These are phyloP conservation scores for Colletotrichum cuscutae DNA, from an alignment of 2,329 filamentous ascomycete species.

Conservation along the genomic window DNA sequence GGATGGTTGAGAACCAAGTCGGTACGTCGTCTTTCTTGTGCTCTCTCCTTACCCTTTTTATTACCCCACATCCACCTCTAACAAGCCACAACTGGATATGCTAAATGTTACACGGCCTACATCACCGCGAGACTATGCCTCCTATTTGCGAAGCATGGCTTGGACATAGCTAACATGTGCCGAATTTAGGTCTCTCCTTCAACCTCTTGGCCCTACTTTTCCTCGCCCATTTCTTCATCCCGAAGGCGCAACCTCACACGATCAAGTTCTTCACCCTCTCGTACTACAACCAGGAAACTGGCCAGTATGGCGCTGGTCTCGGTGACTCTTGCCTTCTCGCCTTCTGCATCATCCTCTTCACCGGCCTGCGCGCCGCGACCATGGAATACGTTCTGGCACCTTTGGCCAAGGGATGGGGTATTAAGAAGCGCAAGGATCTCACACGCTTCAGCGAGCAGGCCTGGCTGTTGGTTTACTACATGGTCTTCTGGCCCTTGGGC, in stretches of 20 bases:
- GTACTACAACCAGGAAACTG: conserved; percentile 78
- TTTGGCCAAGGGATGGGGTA: conserved; percentile 76
- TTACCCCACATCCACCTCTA: not conserved
- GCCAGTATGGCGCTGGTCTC: conserved; percentile 78
- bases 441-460: conserved; percentile 93
- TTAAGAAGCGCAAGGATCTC: conserved; percentile 79
- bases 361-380: conserved; percentile 81
- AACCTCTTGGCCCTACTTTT: conserved; percentile 87
- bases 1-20: conserved; percentile 83
- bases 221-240: conserved; percentile 84
- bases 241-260: conserved; percentile 81
- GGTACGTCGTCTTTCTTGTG: conserved; percentile 62
- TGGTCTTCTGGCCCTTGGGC: conserved; percentile 83
- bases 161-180: conserved; percentile 37
- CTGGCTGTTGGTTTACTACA: conserved; percentile 89
- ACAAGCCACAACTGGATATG: conserved; percentile 12
- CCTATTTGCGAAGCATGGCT: not conserved
- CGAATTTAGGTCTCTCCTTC: conserved; percentile 74
- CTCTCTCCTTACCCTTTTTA: not conserved
- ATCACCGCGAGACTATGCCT: not conserved
- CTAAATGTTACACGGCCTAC: conserved; percentile 13
- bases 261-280: conserved; percentile 88
- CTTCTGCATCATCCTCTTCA: conserved; percentile 86
- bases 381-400: conserved; percentile 92
- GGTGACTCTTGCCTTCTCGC: conserved; percentile 83